Percentiles rank a stretch among this genome's conserved stretches.
Conservation (phyloP, 2,329 filamentous ascomycete species). For the Pseudopithomyces maydicus region DNA sequence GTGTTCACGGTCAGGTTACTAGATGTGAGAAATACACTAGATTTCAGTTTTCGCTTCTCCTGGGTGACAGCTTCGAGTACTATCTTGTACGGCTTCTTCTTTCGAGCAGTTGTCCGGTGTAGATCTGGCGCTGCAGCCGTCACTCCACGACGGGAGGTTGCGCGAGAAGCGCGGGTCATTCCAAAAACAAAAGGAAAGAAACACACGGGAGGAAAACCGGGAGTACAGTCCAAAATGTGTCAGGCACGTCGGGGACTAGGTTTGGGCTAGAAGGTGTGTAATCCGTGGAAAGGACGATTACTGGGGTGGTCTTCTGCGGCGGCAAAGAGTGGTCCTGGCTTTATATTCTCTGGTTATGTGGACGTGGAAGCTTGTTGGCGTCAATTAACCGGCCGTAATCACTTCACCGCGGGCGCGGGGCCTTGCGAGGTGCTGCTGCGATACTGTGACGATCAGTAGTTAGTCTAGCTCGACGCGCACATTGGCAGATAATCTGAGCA, state of each 20-base stretch:
- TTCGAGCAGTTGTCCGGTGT: slow-evolving; percentile 27
- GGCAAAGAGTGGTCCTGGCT: background rate
- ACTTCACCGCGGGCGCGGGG: background rate
- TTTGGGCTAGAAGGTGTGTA: background rate
- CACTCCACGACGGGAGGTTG: slow-evolving; percentile 24
- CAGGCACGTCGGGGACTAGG: background rate
- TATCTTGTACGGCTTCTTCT: slow-evolving; percentile 60
- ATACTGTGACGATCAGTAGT: slow-evolving; percentile 19
- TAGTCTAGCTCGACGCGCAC: slow-evolving; percentile 19
- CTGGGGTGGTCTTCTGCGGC: background rate
- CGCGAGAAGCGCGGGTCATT: slow-evolving; percentile 37
- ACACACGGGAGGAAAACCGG: background rate
- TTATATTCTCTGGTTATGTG: background rate
- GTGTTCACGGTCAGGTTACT: background rate
- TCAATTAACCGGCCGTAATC: background rate
- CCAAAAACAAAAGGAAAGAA: slow-evolving; percentile 5
- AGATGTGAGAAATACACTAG: slow-evolving; percentile 46
- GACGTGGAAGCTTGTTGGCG: background rate
- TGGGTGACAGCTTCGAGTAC: slow-evolving; percentile 63
- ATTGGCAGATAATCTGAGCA: slow-evolving; percentile 5
- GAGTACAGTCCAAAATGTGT: background rate
- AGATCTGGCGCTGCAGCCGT: slow-evolving; percentile 25
- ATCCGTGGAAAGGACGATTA: background rate
- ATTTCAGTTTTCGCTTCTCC: slow-evolving; percentile 64
- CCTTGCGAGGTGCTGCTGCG: background rate